phyloP scores from a whole-genome alignment of 805 yeast species.

The Sugiyamaella chiloensis region DNA sequence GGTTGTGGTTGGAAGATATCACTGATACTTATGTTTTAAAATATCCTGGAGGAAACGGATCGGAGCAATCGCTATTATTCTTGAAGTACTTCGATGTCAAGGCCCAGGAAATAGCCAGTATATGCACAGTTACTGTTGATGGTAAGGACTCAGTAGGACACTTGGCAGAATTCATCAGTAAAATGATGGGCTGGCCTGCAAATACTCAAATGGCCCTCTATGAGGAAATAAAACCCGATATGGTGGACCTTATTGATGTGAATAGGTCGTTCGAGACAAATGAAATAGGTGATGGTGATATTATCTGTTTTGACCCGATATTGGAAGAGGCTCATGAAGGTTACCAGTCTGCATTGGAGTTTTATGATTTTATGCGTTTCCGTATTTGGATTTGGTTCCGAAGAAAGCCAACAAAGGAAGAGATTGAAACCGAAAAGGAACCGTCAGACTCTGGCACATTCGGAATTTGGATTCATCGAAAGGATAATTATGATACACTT shows the following conservation, averaged over 20 bases:
- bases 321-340: constrained; percentile 24
- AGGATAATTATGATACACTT: constrained; percentile 55
- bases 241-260: constrained; percentile 31
- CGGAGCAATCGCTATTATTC: constrained; percentile 25
- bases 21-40: constrained; percentile 1
- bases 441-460: constrained; percentile 31
- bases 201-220: constrained; percentile 26
- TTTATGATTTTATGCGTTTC: constrained; percentile 34
- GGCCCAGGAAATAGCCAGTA: constrained; percentile 56
- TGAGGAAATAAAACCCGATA: constrained; percentile 36
- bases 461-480: constrained; percentile 63
- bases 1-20: constrained; percentile 56
- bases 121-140: constrained; percentile 55
- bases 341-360: constrained; percentile 23
- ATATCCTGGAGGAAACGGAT: constrained; percentile 6
- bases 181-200: constrained; percentile 30
- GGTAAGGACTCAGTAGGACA: constrained; percentile 44
- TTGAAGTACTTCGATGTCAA: constrained; percentile 65
- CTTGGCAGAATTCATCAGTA: constrained; percentile 26
- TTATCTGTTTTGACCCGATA: constrained; percentile 33
- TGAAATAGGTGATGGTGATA: constrained; percentile 37
- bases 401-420: constrained; percentile 19
- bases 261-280: constrained; percentile 30
- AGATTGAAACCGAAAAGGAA: constrained; percentile 17
- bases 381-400: constrained; percentile 29